phyloP scores from a whole-genome alignment of 2,329 filamentous ascomycete genomes.

The Lanzia echinophila region DNA sequence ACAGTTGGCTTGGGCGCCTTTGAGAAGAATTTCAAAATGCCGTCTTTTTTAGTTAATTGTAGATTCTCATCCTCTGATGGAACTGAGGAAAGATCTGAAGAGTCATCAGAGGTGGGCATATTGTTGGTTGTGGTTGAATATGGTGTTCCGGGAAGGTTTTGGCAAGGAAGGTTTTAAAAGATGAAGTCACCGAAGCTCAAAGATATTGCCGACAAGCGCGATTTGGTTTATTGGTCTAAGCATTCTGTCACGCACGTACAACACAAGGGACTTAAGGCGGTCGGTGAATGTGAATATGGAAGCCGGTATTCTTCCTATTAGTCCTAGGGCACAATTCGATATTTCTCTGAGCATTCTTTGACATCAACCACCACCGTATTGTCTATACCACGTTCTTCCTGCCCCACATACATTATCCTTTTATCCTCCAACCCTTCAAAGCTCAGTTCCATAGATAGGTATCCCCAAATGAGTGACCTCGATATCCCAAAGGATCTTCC shows the following conservation, averaged over 20 bases:
- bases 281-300: slow-evolving; percentile 4
- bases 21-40: slow-evolving; percentile 63
- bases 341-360: slow-evolving; percentile 9
- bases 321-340: slow-evolving; percentile 8
- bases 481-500: neutral
- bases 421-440: neutral
- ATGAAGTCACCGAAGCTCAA: slow-evolving; percentile 19
- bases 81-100: slow-evolving; percentile 54
- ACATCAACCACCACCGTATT: neutral
- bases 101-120: slow-evolving; percentile 48
- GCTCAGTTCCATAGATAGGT: neutral
- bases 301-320: slow-evolving; percentile 5
- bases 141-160: slow-evolving; percentile 14
- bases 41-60: slow-evolving; percentile 45
- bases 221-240: slow-evolving; percentile 12
- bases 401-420: neutral
- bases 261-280: slow-evolving; percentile 7
- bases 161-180: slow-evolving; percentile 7
- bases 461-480: neutral
- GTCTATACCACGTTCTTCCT: neutral
- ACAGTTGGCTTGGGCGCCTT: slow-evolving; percentile 40
- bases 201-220: slow-evolving; percentile 22
- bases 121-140: slow-evolving; percentile 13
- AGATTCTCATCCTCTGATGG: slow-evolving; percentile 51
- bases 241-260: slow-evolving; percentile 12